A percentile compares a stretch with the other conserved stretches of the same genome.
Evolutionary conservation across 106 monocot genomes (phyloP).

Genomic region (Dendrobium chrysotoxum): DNA sequence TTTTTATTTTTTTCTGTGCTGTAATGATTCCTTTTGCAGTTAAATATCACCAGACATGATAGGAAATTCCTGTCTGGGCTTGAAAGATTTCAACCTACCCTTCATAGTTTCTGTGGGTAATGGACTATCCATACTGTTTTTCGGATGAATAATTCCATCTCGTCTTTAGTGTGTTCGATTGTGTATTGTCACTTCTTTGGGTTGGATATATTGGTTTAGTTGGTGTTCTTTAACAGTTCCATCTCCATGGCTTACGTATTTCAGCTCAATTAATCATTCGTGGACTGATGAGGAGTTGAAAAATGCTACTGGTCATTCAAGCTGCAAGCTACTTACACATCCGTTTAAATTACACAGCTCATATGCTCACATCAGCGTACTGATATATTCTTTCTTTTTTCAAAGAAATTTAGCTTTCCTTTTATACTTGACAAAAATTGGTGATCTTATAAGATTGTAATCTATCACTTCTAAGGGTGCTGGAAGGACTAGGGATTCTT

Average conservation of each 20-base stretch:
- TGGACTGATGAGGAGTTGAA: conserved; percentile 46
- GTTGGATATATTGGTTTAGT: not conserved
- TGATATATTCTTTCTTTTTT: not conserved
- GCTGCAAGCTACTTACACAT: conserved; percentile 25
- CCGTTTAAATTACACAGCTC: conserved; percentile 43
- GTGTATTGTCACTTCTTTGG: not conserved
- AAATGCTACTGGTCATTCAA: conserved; percentile 38
- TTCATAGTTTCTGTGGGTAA: conserved; percentile 22
- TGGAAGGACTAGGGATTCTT: conserved; percentile 29
- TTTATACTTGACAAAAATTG: not conserved
- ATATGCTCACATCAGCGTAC: conserved; percentile 45
- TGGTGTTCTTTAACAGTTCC: not conserved
- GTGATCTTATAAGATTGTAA: not conserved
- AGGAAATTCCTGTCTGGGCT: conserved; percentile 51
- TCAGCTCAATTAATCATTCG: conserved; percentile 18
- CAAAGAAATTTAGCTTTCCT: not conserved
- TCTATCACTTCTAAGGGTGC: conserved; percentile 26
- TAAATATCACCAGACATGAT: conserved; percentile 31
- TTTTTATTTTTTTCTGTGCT: not conserved
- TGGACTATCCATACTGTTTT: not conserved
- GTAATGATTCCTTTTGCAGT: conserved; percentile 21
- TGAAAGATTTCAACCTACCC: conserved; percentile 12
- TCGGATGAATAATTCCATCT: not conserved
- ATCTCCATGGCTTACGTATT: not conserved
- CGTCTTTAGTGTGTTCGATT: not conserved